Evolutionary conservation across 2,329 filamentous ascomycete genomes (phyloP).

Genomic region (Biscogniauxia mediterranea): DNA sequence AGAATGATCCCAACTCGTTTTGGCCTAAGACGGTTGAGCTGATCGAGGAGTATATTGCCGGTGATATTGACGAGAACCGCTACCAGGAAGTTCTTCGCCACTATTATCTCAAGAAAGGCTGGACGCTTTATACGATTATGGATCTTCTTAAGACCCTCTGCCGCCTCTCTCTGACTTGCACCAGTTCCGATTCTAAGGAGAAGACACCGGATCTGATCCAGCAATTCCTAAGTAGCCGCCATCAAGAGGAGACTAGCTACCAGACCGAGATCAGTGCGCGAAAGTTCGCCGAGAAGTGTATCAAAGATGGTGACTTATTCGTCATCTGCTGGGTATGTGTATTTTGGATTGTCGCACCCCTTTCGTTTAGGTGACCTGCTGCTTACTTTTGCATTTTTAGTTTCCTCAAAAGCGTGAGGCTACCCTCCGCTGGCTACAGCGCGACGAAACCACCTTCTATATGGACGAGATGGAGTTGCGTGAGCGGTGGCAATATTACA

Average conservation of each 20-base stretch:
- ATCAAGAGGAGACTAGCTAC: slow-evolving; percentile 82
- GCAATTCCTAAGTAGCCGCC: slow-evolving; percentile 78
- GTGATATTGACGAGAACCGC: slow-evolving; percentile 75
- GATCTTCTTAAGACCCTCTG: slow-evolving; percentile 81
- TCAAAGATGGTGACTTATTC: slow-evolving; percentile 91
- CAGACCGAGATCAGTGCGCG: slow-evolving; percentile 86
- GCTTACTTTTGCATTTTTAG: slow-evolving; percentile 45
- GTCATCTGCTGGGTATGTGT: slow-evolving; percentile 82
- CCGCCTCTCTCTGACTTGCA: slow-evolving; percentile 78
- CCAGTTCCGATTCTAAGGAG: slow-evolving; percentile 84
- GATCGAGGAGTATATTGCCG: slow-evolving; percentile 81
- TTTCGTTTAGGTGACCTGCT: slow-evolving; percentile 9
- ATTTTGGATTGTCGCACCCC: not conserved
- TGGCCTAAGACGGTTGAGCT: slow-evolving; percentile 84
- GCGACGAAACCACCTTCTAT: slow-evolving; percentile 75
- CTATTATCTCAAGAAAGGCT: slow-evolving; percentile 87
- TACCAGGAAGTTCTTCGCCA: slow-evolving; percentile 90
- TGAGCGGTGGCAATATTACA: slow-evolving; percentile 91
- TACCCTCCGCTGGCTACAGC: slow-evolving; percentile 68
- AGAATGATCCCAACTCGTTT: slow-evolving; percentile 64
- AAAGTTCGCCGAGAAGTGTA: slow-evolving; percentile 87
- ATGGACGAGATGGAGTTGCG: slow-evolving; percentile 83
- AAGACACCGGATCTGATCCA: slow-evolving; percentile 89
- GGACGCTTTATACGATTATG: slow-evolving; percentile 90
- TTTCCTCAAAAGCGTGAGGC: slow-evolving; percentile 67